Evolutionary conservation across 495 filamentous ascomycete species (phyloP).

Genomic region (Aspergillus steynii): DNA sequence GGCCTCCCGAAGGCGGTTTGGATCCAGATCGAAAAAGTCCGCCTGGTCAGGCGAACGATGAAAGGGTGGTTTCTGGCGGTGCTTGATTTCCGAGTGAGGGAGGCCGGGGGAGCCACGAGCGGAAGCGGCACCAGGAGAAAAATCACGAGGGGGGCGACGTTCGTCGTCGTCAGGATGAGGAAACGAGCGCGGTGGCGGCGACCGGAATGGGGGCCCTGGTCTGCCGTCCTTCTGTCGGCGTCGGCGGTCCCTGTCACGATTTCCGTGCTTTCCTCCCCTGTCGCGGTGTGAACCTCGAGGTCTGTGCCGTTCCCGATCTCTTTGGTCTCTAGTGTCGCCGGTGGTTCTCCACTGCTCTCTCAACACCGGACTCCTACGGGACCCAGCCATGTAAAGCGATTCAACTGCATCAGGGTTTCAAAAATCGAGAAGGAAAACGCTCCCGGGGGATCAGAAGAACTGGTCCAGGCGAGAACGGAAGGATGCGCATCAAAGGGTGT

Average conservation of each 20-base stretch:
- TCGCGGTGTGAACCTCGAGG: slow-evolving; percentile 43
- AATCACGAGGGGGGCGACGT: slow-evolving; percentile 32
- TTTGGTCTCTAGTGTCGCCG: slow-evolving; percentile 41
- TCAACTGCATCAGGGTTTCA: slow-evolving; percentile 44
- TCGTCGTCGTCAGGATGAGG: slow-evolving; percentile 32
- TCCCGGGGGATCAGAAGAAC: slow-evolving; percentile 12
- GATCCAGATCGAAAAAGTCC: slow-evolving; percentile 16
- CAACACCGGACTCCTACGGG: slow-evolving; percentile 57
- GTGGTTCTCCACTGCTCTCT: slow-evolving; percentile 58
- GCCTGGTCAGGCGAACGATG: slow-evolving; percentile 22
- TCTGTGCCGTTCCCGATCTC: slow-evolving; percentile 39
- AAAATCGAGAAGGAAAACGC: slow-evolving; percentile 13
- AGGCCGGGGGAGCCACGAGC: slow-evolving; percentile 36
- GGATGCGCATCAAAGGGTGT: slow-evolving; percentile 16
- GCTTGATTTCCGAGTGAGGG: slow-evolving; percentile 15
- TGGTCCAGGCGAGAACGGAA: slow-evolving; percentile 13
- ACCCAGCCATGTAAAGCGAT: slow-evolving; percentile 55
- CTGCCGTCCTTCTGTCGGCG: slow-evolving; percentile 32
- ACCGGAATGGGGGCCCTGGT: slow-evolving; percentile 33
- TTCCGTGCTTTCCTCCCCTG: slow-evolving; percentile 32
- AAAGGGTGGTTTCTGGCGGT: slow-evolving; percentile 15
- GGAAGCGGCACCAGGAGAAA: slow-evolving; percentile 29
- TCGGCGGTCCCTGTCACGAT: slow-evolving; percentile 36
- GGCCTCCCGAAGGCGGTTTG: slow-evolving; percentile 5
- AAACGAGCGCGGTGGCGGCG: slow-evolving; percentile 39